A percentile compares a stretch with the other conserved stretches of the same genome.
Evolutionary conservation across 2,329 filamentous ascomycete genomes (phyloP).

Genomic region (Cercospora sp.): DNA sequence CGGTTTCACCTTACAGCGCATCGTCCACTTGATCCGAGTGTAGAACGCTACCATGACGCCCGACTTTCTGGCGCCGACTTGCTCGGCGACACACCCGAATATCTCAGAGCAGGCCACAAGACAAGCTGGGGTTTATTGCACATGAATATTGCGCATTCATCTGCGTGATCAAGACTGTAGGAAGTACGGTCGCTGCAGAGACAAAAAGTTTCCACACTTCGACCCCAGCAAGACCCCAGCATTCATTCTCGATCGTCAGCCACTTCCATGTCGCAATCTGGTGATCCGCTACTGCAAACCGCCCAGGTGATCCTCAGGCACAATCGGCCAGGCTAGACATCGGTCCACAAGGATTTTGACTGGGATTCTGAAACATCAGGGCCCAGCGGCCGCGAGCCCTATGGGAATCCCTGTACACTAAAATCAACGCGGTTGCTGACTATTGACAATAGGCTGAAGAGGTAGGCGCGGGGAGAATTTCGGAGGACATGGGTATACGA

Average conservation of each 20-base stretch:
- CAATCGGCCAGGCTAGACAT: neutral
- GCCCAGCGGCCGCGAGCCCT: neutral
- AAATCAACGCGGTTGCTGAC: neutral
- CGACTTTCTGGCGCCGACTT: neutral
- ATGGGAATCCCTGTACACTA: neutral
- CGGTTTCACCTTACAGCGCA: neutral
- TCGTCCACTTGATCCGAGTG: neutral
- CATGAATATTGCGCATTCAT: neutral
- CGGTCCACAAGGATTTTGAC: neutral
- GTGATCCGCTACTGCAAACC: conserved; percentile 3
- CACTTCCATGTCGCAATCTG: conserved; percentile 1
- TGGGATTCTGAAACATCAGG: neutral
- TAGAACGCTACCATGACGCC: neutral
- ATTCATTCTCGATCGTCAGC: neutral
- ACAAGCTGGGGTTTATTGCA: neutral
- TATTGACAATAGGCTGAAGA: conserved; percentile 12
- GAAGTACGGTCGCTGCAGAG: neutral
- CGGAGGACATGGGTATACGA: conserved; percentile 9
- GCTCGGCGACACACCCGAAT: neutral
- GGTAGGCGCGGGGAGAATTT: neutral
- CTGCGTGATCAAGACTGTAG: neutral
- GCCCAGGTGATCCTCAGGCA: neutral
- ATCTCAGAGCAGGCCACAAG: neutral
- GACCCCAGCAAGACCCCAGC: neutral
- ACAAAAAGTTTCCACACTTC: neutral